Evolutionary conservation across 2,329 filamentous ascomycete genomes (phyloP).

Genomic region (Pseudocercospora musae): DNA sequence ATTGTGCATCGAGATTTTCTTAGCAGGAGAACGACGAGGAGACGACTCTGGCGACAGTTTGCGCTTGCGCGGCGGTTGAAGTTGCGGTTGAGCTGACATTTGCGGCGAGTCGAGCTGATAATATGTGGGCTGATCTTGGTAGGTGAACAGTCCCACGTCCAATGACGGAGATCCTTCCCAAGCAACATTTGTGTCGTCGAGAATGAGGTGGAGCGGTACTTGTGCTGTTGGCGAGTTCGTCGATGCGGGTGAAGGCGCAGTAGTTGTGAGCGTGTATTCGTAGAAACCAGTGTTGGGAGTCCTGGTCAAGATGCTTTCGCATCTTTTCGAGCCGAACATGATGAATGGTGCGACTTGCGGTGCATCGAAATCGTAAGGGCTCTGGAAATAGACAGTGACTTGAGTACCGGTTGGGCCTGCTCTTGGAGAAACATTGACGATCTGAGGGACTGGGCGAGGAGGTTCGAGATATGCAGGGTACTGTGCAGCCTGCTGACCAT

Average conservation of each 20-base stretch:
- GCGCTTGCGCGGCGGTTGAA: conserved; percentile 50
- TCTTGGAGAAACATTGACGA: conserved; percentile 68
- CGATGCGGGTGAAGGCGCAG: conserved; percentile 64
- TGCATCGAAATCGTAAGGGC: conserved; percentile 69
- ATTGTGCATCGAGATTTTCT: conserved; percentile 40
- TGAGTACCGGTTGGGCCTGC: conserved; percentile 67
- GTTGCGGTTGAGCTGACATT: conserved; percentile 18
- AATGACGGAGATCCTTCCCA: conserved; percentile 42
- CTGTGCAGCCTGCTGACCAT: conserved; percentile 54
- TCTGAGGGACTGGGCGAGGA: conserved; percentile 57
- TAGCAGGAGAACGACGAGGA: conserved; percentile 46
- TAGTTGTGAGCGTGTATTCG: conserved; percentile 68
- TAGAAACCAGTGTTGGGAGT: conserved; percentile 54
- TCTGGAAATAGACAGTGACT: conserved; percentile 70
- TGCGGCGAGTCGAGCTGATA: conserved; percentile 32
- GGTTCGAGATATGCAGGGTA: conserved; percentile 65
- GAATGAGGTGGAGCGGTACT: conserved; percentile 58
- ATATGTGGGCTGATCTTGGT: conserved; percentile 35
- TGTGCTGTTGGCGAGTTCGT: conserved; percentile 55
- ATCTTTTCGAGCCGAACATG: conserved; percentile 75
- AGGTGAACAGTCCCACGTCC: conserved; percentile 61
- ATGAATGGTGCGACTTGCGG: conserved; percentile 54
- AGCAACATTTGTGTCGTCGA: conserved; percentile 48
- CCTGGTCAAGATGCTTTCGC: conserved; percentile 64
- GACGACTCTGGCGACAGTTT: conserved; percentile 54